Base-by-base conservation (phyloP, 192 early-diverging fungal genomes). In the Podochytrium sp. region DNA sequence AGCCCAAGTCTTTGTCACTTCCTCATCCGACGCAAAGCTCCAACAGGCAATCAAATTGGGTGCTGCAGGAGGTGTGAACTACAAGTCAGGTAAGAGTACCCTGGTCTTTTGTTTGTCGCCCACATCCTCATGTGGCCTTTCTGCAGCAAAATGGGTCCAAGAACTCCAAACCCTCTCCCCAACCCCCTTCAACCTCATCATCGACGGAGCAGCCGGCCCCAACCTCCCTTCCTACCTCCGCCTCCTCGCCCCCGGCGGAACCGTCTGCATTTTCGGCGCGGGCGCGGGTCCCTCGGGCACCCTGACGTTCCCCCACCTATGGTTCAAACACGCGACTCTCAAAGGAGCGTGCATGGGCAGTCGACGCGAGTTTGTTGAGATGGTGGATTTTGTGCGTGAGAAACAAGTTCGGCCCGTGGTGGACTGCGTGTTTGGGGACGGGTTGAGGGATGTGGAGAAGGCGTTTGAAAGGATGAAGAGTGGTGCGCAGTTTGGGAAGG, bases 1-100 rank as follows among this genome's bases (percentile, higher is more conserved):
- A 7, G 91, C 91, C 14, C 80, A 90, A 38, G 91, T 91, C 0
- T 90, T 81, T 78, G 91, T 93, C 34, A 91, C 91, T 2, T 90
- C 88, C 35, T 88, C 86, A 20, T 80, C 79, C 32, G 79, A 82
- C 0, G 80, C 77, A n/a, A 93, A 93, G 80, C 87, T 93, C 29
- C 40, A 77, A 23, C 70, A 75, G 35, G 91, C 91, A 30, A 72
- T 90, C 23, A 43, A 30, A 1, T 63, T 92, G 6, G 91, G 91
- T 33, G 91, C 91, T 1, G 79, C 75, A 55, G 91, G 91, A 16
- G 91, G 91, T 4, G 88, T 89, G 29, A 87, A 88, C 63, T 93
- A 93, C 66, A 91, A 81, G 73, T 76, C 85, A 30, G 80, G 88
- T 90, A 76, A 50, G n/a, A n/a, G 67, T 77, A 40, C 34, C 38